Base-by-base conservation (phyloP, 345 rosid species). In the Sonneratia alba region DNA sequence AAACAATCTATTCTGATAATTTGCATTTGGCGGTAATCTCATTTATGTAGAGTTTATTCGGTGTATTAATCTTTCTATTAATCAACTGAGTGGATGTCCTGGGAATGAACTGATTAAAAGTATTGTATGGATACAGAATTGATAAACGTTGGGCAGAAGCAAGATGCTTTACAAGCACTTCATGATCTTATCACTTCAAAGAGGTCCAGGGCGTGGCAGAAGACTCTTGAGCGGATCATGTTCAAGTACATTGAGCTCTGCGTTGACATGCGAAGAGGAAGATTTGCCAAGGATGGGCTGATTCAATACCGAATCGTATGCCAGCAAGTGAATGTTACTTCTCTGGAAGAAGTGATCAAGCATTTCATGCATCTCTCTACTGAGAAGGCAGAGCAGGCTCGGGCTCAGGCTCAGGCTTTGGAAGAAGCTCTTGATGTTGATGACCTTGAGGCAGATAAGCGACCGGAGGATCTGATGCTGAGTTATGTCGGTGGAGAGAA, bases 401-500 rank as follows among this genome's bases (percentile, higher is more conserved):
- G 97, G 27, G 85, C 84, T 77, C 96, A 91, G 77, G 97, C 98
- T 0, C 89, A 89, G 79, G 98, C 98, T 7, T 69, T 96, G 43
- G 98, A 96, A 81, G 99, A 96, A 80, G 99, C 98, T 42, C 98
- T 96, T 63, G 98, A 92, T 83, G 98, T 96, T 19, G 99, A 96
- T 82, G 99, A 96, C 73, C 96, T 96, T 53, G 99, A 96, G 80
- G 99, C 99, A 3, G 99, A 92, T 80, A 87, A 88, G 68, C 91
- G 95, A 72, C 98, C 99, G 7, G 98, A 92, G 75, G 99, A 92
- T 83, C 80, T 96, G 69, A 92, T 92, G 97, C 90, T 96, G 36
- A 96, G 99, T 77, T 91, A 92, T 76, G 98, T 96, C 79, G 93
- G 98, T 72, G 98, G 98, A 70, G 99, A 96, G 81, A 96, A 96